Base-by-base conservation (phyloP, 2,329 filamentous ascomycete genomes). In the Hypoxylon sp. region DNA sequence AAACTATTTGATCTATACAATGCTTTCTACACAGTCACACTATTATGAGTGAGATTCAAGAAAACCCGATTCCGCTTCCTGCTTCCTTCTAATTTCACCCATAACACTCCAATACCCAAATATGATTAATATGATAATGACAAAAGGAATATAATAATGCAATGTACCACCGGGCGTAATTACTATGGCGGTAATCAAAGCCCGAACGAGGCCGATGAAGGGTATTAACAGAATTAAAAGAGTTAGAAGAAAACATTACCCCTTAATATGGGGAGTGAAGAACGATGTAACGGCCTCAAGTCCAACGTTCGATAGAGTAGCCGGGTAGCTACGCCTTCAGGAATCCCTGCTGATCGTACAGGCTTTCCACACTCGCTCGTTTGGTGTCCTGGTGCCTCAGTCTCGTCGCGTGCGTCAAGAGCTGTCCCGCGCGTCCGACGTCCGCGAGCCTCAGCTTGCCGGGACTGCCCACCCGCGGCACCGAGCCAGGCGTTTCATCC, bases 271-370 rank as follows among this genome's bases (percentile, higher is more conserved):
- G 15, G 10, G 20, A 46, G 11, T 20, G 20, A 11, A 8, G 18
- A 40, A 17, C 17, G 46, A 23, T 52, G 33, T 26, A 42, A 50
- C 6, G n/a, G n/a, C n/a, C n/a, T 21, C 13, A 10, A 15, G 5
- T n/a, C 35, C 15, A n/a, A n/a, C 33, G 27, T 27, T 33, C 47
- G n/a, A n/a, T n/a, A n/a, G n/a, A n/a, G n/a, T n/a, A n/a, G n/a
- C n/a, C n/a, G n/a, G 50, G 43, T 13, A 65, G 63, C 26, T 47
- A 63, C n/a, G n/a, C n/a, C 58, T 62, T 70, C 41, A 68, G 35
- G 40, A 70, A 69, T 27, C 66, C 65, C 41, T 67, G 59, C 9
- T 63, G 55, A 41, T 68, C 69, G 20, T 70, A 71, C 38, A 70
- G 41, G n/a, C 63, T 66, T 42, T 67, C 55, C 5, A 62, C 38